Conservation (phyloP, 2,329 filamentous ascomycete genomes). For the Cladosporium oxysporum region DNA sequence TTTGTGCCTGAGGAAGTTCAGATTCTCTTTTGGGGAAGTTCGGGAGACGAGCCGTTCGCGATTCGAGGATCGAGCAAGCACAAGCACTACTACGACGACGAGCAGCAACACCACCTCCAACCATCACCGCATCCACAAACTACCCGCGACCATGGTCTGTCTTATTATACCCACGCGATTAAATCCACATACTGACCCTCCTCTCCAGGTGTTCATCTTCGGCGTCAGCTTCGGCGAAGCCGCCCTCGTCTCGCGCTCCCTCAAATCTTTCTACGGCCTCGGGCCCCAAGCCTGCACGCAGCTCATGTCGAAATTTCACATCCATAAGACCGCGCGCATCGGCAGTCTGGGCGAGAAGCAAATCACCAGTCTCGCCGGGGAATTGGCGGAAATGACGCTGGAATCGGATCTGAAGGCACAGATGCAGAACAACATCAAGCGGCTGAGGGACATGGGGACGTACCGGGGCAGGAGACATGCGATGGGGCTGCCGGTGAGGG, state of each 20-base stretch:
- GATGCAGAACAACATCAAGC: constrained; percentile 79
- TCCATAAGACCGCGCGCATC: constrained; percentile 80
- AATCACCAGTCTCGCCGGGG: constrained; percentile 77
- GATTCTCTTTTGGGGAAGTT: neutral
- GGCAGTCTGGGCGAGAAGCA: constrained; percentile 74
- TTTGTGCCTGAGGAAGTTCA: neutral
- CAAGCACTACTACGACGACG: neutral
- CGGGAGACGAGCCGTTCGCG: neutral
- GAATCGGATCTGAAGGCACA: constrained; percentile 82
- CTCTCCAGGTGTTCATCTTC: constrained; percentile 64
- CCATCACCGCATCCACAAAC: neutral
- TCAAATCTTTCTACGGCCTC: constrained; percentile 84
- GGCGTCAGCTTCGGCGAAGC: constrained; percentile 82
- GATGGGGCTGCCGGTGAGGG: constrained; percentile 86
- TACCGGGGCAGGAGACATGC: constrained; percentile 90
- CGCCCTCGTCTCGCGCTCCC: constrained; percentile 68
- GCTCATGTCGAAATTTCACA: constrained; percentile 85
- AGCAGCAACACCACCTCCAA: neutral
- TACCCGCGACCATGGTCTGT: constrained; percentile 13
- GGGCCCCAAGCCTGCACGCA: constrained; percentile 68
- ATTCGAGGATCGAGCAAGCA: neutral
- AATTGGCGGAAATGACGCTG: constrained; percentile 88
- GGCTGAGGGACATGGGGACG: constrained; percentile 85
- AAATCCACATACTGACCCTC: neutral
- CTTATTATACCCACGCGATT: no score